phyloP scores from a whole-genome alignment of 2,329 filamentous ascomycete genomes.

The Chrysoporthe deuterocubensis region DNA sequence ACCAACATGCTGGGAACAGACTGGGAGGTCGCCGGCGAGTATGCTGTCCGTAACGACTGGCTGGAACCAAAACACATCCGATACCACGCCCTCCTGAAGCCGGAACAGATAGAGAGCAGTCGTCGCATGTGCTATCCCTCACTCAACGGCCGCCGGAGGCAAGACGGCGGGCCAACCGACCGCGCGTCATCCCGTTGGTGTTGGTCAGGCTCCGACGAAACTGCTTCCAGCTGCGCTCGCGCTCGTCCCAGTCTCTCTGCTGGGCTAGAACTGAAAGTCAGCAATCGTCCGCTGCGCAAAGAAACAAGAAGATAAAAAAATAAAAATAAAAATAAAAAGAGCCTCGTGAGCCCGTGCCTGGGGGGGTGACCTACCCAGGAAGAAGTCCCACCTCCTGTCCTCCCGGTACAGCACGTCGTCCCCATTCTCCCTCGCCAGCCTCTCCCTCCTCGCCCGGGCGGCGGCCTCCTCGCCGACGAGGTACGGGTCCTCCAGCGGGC shows the following conservation, averaged over 20 bases:
- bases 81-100: too few species aligned
- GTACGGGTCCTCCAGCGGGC: slow-evolving; percentile 68
- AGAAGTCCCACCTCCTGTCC: slow-evolving; percentile 64
- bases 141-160: slow-evolving; percentile 19
- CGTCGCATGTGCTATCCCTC: background rate
- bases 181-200: slow-evolving; percentile 18
- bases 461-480: slow-evolving; percentile 71
- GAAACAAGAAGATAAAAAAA: background rate
- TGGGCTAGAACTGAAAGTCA: slow-evolving; percentile 46
- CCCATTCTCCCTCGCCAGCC: slow-evolving; percentile 59
- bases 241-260: slow-evolving; percentile 55
- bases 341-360: background rate
- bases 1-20: too few species aligned
- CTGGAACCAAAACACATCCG: too few species aligned
- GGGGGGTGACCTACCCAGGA: slow-evolving; percentile 52
- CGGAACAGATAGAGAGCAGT: too few species aligned
- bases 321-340: background rate
- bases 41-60: too few species aligned
- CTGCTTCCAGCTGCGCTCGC: slow-evolving; percentile 51
- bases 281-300: background rate
- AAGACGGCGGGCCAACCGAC: slow-evolving; percentile 25
- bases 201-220: slow-evolving; percentile 31
- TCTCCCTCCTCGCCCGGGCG: slow-evolving; percentile 57
- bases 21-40: too few species aligned
- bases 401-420: slow-evolving; percentile 60